Base-by-base conservation (phyloP, 1,284 basidiomycete genomes). In the Sanghuangporus weigelae region DNA sequence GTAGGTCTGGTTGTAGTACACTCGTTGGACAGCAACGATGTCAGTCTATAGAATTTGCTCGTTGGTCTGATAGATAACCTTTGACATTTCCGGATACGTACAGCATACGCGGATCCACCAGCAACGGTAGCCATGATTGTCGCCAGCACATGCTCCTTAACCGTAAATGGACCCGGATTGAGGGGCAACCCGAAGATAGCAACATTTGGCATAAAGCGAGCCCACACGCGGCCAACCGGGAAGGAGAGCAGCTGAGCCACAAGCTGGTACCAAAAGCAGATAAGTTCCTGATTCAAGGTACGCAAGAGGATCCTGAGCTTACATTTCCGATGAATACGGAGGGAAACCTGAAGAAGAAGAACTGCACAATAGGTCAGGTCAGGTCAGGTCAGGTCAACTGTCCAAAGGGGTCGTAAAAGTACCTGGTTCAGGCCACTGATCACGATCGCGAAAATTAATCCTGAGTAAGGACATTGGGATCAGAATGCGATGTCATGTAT, bases 51-150 rank as follows among this genome's bases (percentile, higher is more conserved):
- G 19, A 60, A 21, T 8, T 48, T 42, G 59, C n/a, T 19, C 11
- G 26, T 48, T 40, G 49, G 14, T 21, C 35, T 35, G 53, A 19
- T 5, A 31, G 23, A 40, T 21, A 23, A 44, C 10, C 6, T 39
- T 7, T 31, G 26, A 31, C 2, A 36, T 46, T 71, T 60, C 57
- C 69, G 53, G 49, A 38, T 44, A 67, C 71, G 56, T 31, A 71
- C 69, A 1, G 84, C 85, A 69, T 88, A 89, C 1, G 87, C 85
- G 57, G 78, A 79, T 36, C 77, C 76, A 14, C 79, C 77, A 42
- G 81, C 82, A 26, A 86, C 84, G 66, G 81, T 86, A 16, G 88
- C 59, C 46, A 66, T 60, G n/a, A 66, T 78, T 2, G 81, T 84
- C 65, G 84, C 79, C 53, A 86, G 67, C 62, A 76, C 75, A 67